Percentiles rank a stretch among this genome's conserved stretches.
These are phyloP conservation scores for Didymella lethalis DNA, from an alignment of 2,329 filamentous ascomycete species.

Conservation along the genomic window DNA sequence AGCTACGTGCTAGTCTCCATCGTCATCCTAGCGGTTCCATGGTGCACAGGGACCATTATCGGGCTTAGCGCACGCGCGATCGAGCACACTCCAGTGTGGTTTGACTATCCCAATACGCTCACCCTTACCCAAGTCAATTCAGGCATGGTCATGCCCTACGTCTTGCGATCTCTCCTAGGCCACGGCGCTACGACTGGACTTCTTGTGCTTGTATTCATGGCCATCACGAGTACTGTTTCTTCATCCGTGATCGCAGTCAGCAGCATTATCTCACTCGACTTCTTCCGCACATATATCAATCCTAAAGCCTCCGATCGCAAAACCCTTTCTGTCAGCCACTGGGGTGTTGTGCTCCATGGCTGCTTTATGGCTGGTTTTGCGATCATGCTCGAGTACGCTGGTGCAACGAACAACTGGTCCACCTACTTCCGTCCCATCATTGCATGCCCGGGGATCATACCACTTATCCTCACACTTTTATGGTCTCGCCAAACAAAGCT, in stretches of 20 bases:
- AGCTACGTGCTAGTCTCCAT: conserved; percentile 22
- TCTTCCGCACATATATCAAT: conserved; percentile 86
- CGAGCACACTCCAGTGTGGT: conserved; percentile 50
- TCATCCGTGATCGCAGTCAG: conserved; percentile 69
- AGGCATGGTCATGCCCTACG: conserved; percentile 32
- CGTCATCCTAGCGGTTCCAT: conserved; percentile 23
- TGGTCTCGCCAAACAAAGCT: conserved; percentile 80
- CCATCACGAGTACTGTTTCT: conserved; percentile 52
- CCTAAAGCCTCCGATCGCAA: conserved; percentile 74
- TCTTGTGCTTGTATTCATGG: conserved; percentile 56
- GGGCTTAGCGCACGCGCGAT: conserved; percentile 54
- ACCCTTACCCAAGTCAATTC: conserved; percentile 22
- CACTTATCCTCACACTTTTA: conserved; percentile 77
- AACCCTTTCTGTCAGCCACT: conserved; percentile 79
- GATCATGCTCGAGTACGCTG: conserved; percentile 65
- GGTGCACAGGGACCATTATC: conserved; percentile 49
- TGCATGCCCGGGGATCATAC: conserved; percentile 82
- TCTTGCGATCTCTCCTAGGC: conserved; percentile 28
- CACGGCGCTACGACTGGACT: conserved; percentile 28
- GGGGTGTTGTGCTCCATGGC: conserved; percentile 74
- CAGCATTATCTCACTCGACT: conserved; percentile 84
- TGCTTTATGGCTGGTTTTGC: conserved; percentile 78
- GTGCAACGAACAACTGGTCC: conserved; percentile 77
- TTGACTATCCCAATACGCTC: conserved; percentile 47
- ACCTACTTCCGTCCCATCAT: conserved; percentile 87